Percentiles rank a stretch among this genome's conserved stretches.
phyloP scores from a whole-genome alignment of 164 flowering plant genomes.

The Piper betle region DNA sequence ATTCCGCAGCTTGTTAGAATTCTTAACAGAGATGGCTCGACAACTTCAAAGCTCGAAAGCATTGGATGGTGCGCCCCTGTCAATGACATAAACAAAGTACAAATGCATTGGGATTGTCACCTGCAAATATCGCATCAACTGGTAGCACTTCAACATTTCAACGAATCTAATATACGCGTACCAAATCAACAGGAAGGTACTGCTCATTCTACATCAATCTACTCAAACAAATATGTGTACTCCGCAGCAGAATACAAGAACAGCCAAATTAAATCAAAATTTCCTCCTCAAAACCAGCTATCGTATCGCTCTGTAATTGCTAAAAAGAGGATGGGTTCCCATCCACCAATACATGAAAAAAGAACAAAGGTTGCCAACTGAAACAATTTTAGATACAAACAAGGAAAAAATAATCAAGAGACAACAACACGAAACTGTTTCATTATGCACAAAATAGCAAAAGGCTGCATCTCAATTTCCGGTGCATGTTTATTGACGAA shows the following conservation, averaged over 20 bases:
- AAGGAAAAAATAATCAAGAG: conserved; percentile 7
- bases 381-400: conserved; percentile 7
- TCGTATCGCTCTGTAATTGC: background rate
- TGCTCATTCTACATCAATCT: too few species aligned
- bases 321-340: background rate
- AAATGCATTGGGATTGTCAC: background rate
- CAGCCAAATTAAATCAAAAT: too few species aligned
- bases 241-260: too few species aligned
- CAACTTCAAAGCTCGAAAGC: background rate
- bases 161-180: too few species aligned
- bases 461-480: conserved; percentile 12
- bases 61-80: conserved; percentile 5
- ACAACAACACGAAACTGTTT: too few species aligned
- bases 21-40: background rate
- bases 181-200: too few species aligned
- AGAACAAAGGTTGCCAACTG: conserved; percentile 4
- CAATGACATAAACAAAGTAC: background rate
- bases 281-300: background rate
- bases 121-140: background rate
- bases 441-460: too few species aligned
- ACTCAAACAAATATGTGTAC: too few species aligned
- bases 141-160: too few species aligned
- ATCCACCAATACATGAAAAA: background rate
- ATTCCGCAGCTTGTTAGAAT: background rate
- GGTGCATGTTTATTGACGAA: conserved; percentile 26